Evolutionary conservation across 1,284 basidiomycete species (phyloP).

Genomic region (Puccinia triticina): DNA sequence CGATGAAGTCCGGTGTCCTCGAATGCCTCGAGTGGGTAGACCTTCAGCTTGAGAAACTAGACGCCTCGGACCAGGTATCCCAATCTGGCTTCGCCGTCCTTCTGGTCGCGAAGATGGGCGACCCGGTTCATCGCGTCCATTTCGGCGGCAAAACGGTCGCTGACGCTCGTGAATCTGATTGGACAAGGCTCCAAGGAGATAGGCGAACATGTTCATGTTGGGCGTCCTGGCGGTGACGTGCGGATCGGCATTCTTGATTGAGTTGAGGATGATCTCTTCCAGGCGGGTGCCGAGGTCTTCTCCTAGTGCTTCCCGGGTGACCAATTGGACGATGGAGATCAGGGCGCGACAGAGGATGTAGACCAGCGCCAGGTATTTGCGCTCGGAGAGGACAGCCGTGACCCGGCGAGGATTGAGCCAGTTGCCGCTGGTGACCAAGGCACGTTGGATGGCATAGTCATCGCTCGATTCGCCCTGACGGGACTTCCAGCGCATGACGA

Average conservation of each 20-base stretch:
- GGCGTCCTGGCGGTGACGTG: slow-evolving; percentile 63
- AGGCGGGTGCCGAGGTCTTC: slow-evolving; percentile 77
- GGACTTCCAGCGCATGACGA: no score
- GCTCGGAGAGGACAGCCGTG: no score
- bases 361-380: slow-evolving; percentile 77
- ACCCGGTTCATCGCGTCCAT: slow-evolving; percentile 36
- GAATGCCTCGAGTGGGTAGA: slow-evolving; percentile 87
- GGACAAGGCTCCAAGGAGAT: slow-evolving; percentile 78
- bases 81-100: no score
- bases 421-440: no score
- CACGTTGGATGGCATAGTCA: no score
- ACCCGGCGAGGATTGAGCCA: no score
- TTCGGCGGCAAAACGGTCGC: slow-evolving; percentile 50
- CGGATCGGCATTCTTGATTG: slow-evolving; percentile 75
- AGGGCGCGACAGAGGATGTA: slow-evolving; percentile 86
- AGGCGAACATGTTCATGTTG: slow-evolving; percentile 78
- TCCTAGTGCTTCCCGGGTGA: slow-evolving; percentile 75
- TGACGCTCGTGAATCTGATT: slow-evolving; percentile 59
- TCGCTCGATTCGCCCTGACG: no score
- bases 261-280: slow-evolving; percentile 82
- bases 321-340: slow-evolving; percentile 72
- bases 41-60: no score
- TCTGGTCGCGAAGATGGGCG: slow-evolving; percentile 42
- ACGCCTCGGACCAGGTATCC: no score
- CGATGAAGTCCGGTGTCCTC: slow-evolving; percentile 92